A percentile compares a stretch with the other conserved stretches of the same genome.
Evolutionary conservation across 176 grass and related monocot species (phyloP).

Genomic region (Phoenix roebelenii): DNA sequence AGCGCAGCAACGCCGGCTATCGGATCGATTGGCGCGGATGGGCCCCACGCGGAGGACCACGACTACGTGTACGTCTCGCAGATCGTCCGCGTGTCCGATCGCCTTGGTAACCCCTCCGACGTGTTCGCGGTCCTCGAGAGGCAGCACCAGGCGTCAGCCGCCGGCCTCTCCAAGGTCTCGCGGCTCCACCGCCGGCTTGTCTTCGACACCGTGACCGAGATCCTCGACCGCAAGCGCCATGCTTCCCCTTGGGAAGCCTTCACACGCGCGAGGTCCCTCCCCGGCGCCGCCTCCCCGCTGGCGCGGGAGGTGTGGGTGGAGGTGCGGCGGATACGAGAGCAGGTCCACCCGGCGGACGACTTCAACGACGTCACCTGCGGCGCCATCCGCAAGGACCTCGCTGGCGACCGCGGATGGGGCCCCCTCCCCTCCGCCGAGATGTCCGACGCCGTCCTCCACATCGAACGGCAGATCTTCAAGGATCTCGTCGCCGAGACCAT

Average conservation of each 20-base stretch:
- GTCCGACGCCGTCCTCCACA: conserved; percentile 13
- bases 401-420: background rate
- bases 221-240: conserved; percentile 16
- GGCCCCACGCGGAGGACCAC: background rate
- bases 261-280: background rate
- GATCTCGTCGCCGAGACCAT: conserved; percentile 17
- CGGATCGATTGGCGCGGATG: conserved; percentile 1
- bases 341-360: background rate
- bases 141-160: background rate
- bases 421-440: background rate
- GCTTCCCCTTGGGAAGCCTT: conserved; percentile 11
- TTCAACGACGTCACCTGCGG: conserved; percentile 1
- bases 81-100: conserved; percentile 6
- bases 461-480: conserved; percentile 26
- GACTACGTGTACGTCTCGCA: conserved; percentile 20
- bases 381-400: conserved; percentile 3
- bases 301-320: conserved; percentile 11
- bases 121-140: conserved; percentile 11
- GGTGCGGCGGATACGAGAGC: conserved; percentile 4
- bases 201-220: conserved; percentile 14
- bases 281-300: background rate
- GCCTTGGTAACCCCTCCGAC: conserved; percentile 1
- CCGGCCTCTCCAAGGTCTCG: background rate
- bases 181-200: conserved; percentile 14
- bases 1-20: background rate